Evolutionary conservation across 345 rosid genomes (phyloP), one percentile per base, ranked within the genome.

Genomic region (Noccaea caerulescens): DNA sequence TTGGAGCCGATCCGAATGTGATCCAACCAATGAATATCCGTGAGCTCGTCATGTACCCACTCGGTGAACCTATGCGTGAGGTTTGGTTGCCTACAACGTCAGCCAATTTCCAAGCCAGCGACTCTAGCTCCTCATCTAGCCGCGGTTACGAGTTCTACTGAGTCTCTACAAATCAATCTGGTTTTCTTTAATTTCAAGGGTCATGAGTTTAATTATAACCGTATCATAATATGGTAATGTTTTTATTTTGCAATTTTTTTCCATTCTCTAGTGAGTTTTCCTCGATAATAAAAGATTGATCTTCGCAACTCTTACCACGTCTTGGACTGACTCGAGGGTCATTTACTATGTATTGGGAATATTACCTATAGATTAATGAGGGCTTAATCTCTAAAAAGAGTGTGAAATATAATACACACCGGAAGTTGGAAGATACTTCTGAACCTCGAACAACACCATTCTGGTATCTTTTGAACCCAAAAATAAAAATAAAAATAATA

Each of bases 1-100:
- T 66, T 33, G 76, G 77, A 42, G 73, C 77, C 16, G 77, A 72
- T 47, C 54, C 72, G 23, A 55, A 18, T 42, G 69, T 77, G 11
- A 53, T 77, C 7, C 44, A 58, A 10, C 80, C 80, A 0, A 72
- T 72, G 77, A 77, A 52, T 20, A 10, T 77, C 5, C 76, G 77
- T 30, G 80, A 77, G 64, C 69, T 77, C 0, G 47, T 47, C 0
- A 45, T 46, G 32, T 76, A 70, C 50, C 76, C 75, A 5, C 51
- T 16, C 8, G 76, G 44, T 53, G 75, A 55, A 5, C 69, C 71
- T 11, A 76, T 76, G 79, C 64, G 69, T 36, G 75, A 76, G 18
- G 5, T 4, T 33, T 73, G 76, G 76, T 0, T 10, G 8, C 76
- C 76, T 27, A 34, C n/a, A 44, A 36, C 39, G 3, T 13, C 65